phyloP scores from a whole-genome alignment of 2,329 filamentous ascomycete genomes.

The Plectosphaerella plurivora region DNA sequence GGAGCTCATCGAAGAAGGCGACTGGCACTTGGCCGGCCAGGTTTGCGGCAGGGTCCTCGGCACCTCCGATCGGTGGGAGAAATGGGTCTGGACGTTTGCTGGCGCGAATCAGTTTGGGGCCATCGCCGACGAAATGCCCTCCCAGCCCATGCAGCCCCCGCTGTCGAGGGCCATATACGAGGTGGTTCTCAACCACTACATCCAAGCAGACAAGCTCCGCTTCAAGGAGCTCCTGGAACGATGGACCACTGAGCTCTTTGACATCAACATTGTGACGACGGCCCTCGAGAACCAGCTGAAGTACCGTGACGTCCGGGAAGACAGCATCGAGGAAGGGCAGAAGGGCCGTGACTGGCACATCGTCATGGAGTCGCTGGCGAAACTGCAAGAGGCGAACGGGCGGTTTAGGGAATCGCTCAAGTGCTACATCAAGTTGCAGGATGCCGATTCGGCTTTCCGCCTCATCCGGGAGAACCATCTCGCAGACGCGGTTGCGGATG shows the following conservation, averaged over 20 bases:
- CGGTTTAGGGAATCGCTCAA: constrained; percentile 78
- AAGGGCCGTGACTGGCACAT: constrained; percentile 81
- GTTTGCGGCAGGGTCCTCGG: constrained; percentile 79
- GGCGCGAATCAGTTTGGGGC: constrained; percentile 84
- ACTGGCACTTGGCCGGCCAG: constrained; percentile 76
- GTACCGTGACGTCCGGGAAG: constrained; percentile 68
- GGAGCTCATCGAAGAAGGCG: constrained; percentile 67
- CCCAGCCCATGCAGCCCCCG: constrained; percentile 69
- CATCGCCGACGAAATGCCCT: constrained; percentile 80
- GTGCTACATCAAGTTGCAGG: constrained; percentile 86
- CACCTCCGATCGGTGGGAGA: constrained; percentile 81
- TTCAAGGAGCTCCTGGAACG: constrained; percentile 75
- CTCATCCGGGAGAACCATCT: constrained; percentile 85
- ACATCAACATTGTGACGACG: constrained; percentile 69
- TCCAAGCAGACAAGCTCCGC: constrained; percentile 68
- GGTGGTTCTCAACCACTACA: constrained; percentile 82
- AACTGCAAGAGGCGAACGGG: constrained; percentile 76
- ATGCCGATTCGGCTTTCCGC: constrained; percentile 83
- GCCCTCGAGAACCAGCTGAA: constrained; percentile 79
- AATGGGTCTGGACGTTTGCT: constrained; percentile 92
- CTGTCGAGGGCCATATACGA: constrained; percentile 83
- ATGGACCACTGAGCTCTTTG: constrained; percentile 83
- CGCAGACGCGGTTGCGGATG: constrained; percentile 82
- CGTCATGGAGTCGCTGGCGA: constrained; percentile 81
- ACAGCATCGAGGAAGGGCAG: constrained; percentile 69